Base-by-base conservation (phyloP, 2,329 filamentous ascomycete genomes). In the Sporothrix pallida region DNA sequence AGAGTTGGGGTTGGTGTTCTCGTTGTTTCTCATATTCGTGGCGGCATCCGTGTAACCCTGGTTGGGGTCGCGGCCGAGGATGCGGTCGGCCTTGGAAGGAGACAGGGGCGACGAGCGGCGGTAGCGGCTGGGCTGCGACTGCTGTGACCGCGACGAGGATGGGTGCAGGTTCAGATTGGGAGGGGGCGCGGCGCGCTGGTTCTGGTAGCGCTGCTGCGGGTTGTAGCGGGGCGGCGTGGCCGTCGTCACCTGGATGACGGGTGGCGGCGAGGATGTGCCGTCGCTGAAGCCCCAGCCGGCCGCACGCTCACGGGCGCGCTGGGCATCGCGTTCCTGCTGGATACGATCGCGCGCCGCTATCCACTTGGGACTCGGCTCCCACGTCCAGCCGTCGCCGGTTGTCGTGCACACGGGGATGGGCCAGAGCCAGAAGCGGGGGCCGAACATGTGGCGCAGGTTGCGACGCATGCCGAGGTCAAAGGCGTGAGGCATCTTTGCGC, bases 311-410 rank as follows among this genome's bases (percentile, higher is more conserved):
- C 91, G 84, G 74, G 86, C 84, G 68, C 87, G 85, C 79, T 93
- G 91, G 69, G 87, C 84, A 71, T 88, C 84, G 63, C 89, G 83
- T 75, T 91, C 88, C 10, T 79, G 77, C 4, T 84, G 83, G n/a
- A 94, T 85, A 23, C 84, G 84, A 6, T 94, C 90, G 60, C 91
- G 86, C 3, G 91, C 92, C 50, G 91, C 89, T 2, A 93, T 76
- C 92, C 96, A 99, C 77, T 89, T 89, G 0, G 89, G 87, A 79
- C 90, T 97, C 0, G 95, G 88, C 78, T 98, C 94, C 96, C 96
- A 99, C 62, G 86, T 87, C 95, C 95, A 99, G 26, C 96, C 96
- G 81, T 99, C 93, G 48, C 95, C 95, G 0, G 90, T 93, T 1
- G 94, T 97, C 79, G 92, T 98, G 81, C 88, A 90, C 63, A 98